Conservation (phyloP, 768 basidiomycete genomes). For the Amanita brunnescens region DNA sequence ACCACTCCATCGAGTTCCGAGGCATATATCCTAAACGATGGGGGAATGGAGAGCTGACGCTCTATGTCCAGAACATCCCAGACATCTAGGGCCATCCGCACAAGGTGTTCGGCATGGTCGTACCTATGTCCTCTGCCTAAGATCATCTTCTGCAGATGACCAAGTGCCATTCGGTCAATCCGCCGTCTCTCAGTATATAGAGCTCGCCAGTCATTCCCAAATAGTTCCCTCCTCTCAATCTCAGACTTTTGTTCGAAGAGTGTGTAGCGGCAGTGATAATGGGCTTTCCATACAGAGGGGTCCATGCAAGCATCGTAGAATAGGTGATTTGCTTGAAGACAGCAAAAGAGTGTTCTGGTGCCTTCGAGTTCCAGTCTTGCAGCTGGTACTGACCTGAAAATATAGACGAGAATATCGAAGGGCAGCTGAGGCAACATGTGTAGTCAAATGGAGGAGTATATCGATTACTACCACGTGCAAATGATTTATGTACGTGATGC, state of each 20-base stretch:
- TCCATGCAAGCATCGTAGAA: conserved; percentile 37
- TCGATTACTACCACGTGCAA: not conserved
- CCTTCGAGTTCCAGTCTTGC: conserved; percentile 15
- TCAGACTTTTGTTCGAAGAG: conserved; percentile 31
- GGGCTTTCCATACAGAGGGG: conserved; percentile 40
- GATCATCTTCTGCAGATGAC: conserved; percentile 33
- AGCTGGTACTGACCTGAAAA: conserved; percentile 16
- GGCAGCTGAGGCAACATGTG: conserved; percentile 16
- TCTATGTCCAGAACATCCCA: conserved; percentile 45
- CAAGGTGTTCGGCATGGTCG: conserved; percentile 28
- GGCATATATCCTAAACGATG: conserved; percentile 10
- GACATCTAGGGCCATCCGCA: conserved; percentile 40
- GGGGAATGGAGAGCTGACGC: conserved; percentile 25
- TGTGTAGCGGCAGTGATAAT: conserved; percentile 42
- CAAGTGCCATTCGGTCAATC: conserved; percentile 33
- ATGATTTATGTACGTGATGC: conserved; percentile 8
- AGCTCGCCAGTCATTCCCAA: conserved; percentile 33
- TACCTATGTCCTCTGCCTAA: conserved; percentile 27
- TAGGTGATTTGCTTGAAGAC: conserved; percentile 26
- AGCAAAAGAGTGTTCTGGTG: conserved; percentile 28
- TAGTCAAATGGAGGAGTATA: not conserved
- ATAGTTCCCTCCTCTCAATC: conserved; percentile 18
- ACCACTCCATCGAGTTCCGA: conserved; percentile 6
- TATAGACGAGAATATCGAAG: conserved; percentile 21
- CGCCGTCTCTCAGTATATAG: conserved; percentile 37